These are phyloP conservation scores for Alternaria arbusti DNA, from an alignment of 2,329 filamentous ascomycete species.

Conservation along the genomic window DNA sequence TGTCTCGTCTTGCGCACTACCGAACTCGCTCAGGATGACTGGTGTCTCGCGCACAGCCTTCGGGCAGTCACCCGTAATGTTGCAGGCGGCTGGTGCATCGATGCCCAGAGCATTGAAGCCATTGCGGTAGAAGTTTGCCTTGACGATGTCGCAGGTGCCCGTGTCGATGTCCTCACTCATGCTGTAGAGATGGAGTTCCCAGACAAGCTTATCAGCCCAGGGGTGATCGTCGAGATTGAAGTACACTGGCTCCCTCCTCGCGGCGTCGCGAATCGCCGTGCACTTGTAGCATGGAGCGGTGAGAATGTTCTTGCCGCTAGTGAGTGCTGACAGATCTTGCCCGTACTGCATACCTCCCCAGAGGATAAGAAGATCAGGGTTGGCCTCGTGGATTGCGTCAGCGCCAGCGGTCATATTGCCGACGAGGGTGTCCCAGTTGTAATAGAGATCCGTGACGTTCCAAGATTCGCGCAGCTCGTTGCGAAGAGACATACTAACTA, in stretches of 20 bases:
- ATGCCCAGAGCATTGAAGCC: slow-evolving; percentile 58
- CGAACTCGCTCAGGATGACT: slow-evolving; percentile 49
- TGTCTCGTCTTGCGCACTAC: slow-evolving; percentile 45
- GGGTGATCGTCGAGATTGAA: slow-evolving; percentile 56
- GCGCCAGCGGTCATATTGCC: slow-evolving; percentile 58
- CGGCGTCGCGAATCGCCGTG: slow-evolving; percentile 51
- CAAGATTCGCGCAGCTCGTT: slow-evolving; percentile 60
- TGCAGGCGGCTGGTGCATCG: slow-evolving; percentile 43
- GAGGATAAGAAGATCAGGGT: slow-evolving; percentile 61
- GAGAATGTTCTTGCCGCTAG: slow-evolving; percentile 47
- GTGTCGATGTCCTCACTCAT: slow-evolving; percentile 50
- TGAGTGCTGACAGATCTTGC: slow-evolving; percentile 58
- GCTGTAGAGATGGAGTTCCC: slow-evolving; percentile 66
- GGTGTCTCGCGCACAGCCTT: slow-evolving; percentile 45
- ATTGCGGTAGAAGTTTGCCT: slow-evolving; percentile 57
- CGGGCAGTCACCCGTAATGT: slow-evolving; percentile 43
- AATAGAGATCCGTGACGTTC: slow-evolving; percentile 35
- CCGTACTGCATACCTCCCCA: slow-evolving; percentile 62
- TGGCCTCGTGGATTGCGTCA: slow-evolving; percentile 57
- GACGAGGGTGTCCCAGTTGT: slow-evolving; percentile 42
- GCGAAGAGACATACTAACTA: slow-evolving; percentile 63
- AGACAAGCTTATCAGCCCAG: slow-evolving; percentile 63
- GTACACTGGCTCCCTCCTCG: slow-evolving; percentile 52
- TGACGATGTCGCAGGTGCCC: slow-evolving; percentile 56
- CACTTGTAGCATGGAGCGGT: slow-evolving; percentile 50